Base-by-base conservation (phyloP, 345 rosid species). In the Ceriops tagal region DNA sequence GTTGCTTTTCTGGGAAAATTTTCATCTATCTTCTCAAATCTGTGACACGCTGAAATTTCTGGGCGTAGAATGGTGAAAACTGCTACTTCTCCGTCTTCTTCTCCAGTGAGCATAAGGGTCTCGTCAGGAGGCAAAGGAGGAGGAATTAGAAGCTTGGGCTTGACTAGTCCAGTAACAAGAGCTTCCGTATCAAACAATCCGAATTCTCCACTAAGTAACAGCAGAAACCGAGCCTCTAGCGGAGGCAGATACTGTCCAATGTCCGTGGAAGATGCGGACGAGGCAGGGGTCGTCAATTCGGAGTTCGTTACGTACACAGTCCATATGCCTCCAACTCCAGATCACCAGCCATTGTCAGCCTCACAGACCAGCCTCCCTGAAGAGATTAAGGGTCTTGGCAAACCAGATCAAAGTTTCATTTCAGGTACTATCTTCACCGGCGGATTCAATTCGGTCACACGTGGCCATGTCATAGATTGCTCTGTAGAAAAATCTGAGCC, bases 271-370 rank as follows among this genome's bases (percentile, higher is more conserved):
- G 89, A 80, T 21, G 57, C 75, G 18, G 72, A 70, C 4, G 84
- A 87, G 10, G 89, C 80, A 11, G 84, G 85, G 13, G 89, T 83
- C 8, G 43, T 60, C 0, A 87, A 71, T 28, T 82, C 92, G 5
- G 90, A 80, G 22, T 85, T 79, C 60, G 79, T 89, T n/a, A 68
- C 79, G 3, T 89, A 89, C 66, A 89, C 96, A 0, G 96, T 89
- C 28, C 96, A 89, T 24, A 87, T 89, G 11, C 96, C 96, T 6
- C 84, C 92, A 0, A 89, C 96, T 49, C 96, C 96, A 1, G 96
- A 89, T 72, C 90, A 84, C 74, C 90, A 87, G 62, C 71, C 84
- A n/a, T 51, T 84, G 27, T 80, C 85, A 8, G 66, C 79, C 53
- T 89, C 92, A 3, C 86, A 77, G 15, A 78, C 83, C 10, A 87